Evolutionary conservation across 1,284 basidiomycete species (phyloP), one percentile per base, ranked within the genome.

Genomic region (Mycena sp.): DNA sequence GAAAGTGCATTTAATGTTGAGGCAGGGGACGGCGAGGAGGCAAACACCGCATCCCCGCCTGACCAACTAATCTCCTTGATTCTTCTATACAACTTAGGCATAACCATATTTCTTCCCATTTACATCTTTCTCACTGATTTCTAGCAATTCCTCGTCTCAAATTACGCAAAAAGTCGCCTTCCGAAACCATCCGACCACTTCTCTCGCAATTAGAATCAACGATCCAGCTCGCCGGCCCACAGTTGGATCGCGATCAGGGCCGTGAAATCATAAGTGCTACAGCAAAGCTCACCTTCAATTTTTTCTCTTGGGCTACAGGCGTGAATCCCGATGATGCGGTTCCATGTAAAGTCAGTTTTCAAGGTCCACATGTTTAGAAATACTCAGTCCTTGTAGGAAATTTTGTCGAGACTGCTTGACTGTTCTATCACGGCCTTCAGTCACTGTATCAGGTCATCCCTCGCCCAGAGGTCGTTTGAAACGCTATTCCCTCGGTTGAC

Each of bases 111-210:
- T 30, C 14, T 5, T 48, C 44, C 30, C 21, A 16, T 5, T 23
- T n/a, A 29, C 7, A 23, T 19, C 21, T 40, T 9, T 54, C 32
- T 1, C 58, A 89, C 87, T 81, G 2, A 78, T 87, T 23, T 83
- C 86, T 29, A 89, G 87, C 81, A 2, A 78, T 87, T 23, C 83
- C 86, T 29, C 83, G 85, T 40, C 71, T 84, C 40, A 82, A 73
- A 56, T 69, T 81, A 37, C 80, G 83, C 30, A 83, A 78, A 65
- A 82, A 77, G 66, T 75, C 80, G 0, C 75, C 83, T 0, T 74
- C 79, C 17, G 80, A 85, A 38, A 78, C 81, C 3, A 69, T 87
- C 29, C 67, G 69, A 11, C 82, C 85, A 0, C 63, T 87, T 12
- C 63, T 87, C 23, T 61, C 74, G 7, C 79, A 85, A 6, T 57